Evolutionary conservation across 2,329 filamentous ascomycete species (phyloP).

Genomic region (Huntiella moniliformis): DNA sequence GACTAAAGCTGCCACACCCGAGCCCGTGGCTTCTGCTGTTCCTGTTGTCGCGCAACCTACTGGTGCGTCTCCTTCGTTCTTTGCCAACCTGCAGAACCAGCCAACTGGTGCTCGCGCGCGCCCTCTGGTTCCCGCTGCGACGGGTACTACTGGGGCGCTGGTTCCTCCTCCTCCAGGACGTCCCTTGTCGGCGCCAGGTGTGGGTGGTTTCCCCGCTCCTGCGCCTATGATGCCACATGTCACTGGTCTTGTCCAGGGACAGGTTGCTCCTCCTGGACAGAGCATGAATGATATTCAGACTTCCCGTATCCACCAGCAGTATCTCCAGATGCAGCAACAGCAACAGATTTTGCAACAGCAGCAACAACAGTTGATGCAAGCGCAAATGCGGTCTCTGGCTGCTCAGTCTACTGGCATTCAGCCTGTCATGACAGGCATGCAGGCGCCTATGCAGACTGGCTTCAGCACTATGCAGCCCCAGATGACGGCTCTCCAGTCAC

Average conservation of each 20-base stretch:
- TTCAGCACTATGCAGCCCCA: slow-evolving; percentile 38
- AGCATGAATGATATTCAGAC: slow-evolving; percentile 57
- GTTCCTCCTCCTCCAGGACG: slow-evolving; percentile 51
- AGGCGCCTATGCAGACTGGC: slow-evolving; percentile 19
- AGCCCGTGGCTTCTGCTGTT: slow-evolving; percentile 11
- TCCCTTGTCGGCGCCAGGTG: slow-evolving; percentile 65
- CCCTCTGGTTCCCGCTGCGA: slow-evolving; percentile 16
- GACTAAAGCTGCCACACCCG: slow-evolving; percentile 22
- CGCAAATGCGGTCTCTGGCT: slow-evolving; percentile 20
- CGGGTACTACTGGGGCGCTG: slow-evolving; percentile 10
- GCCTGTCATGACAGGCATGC: slow-evolving; percentile 30
- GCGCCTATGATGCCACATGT: slow-evolving; percentile 60
- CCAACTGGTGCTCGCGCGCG: slow-evolving; percentile 24
- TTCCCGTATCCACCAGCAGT: slow-evolving; percentile 44
- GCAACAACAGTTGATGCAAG: slow-evolving; percentile 20
- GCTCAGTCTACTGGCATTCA: slow-evolving; percentile 22
- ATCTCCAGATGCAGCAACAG: slow-evolving; percentile 28
- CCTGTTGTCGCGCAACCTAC: slow-evolving; percentile 26
- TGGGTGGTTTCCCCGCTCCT: slow-evolving; percentile 46
- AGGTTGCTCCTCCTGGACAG: slow-evolving; percentile 54
- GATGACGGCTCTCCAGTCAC: slow-evolving; percentile 36
- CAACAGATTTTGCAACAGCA: slow-evolving; percentile 22
- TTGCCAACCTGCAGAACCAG: slow-evolving; percentile 21
- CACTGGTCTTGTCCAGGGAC: slow-evolving; percentile 48
- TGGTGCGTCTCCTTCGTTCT: slow-evolving; percentile 41